Conservation (phyloP, 73 alveolate species). For the Blepharisma japonicum region DNA sequence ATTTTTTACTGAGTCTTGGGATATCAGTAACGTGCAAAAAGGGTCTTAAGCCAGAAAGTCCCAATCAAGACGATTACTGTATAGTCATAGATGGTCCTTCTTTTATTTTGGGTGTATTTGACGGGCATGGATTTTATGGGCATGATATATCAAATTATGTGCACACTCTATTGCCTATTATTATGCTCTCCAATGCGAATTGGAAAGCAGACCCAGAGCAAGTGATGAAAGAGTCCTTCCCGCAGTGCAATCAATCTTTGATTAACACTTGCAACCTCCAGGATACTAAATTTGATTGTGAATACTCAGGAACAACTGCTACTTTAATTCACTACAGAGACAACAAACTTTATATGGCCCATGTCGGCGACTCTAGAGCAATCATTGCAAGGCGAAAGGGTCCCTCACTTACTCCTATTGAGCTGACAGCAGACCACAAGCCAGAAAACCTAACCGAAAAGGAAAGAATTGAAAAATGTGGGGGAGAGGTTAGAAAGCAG, state of each 20-base stretch:
- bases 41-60: constrained; percentile 19
- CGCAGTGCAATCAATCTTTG: not conserved
- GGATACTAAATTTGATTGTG: constrained; percentile 14
- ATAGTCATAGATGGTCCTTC: constrained; percentile 39
- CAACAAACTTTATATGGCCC: constrained; percentile 27
- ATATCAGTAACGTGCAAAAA: constrained; percentile 23
- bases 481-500: constrained; percentile 74
- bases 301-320: constrained; percentile 36
- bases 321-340: constrained; percentile 18
- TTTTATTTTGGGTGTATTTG: constrained; percentile 64
- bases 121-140: constrained; percentile 80
- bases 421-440: constrained; percentile 84
- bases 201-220: constrained; percentile 21
- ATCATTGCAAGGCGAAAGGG: constrained; percentile 12
- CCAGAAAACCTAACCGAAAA: constrained; percentile 84
- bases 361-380: constrained; percentile 37
- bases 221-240: constrained; percentile 27
- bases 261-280: not conserved
- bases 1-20: not conserved
- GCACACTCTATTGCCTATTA: constrained; percentile 48
- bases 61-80: constrained; percentile 61
- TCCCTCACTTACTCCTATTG: constrained; percentile 33
- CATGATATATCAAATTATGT: constrained; percentile 63
- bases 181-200: constrained; percentile 15
- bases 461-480: constrained; percentile 75